phyloP scores from a whole-genome alignment of 257 asterid species.

The Echites panduratus region DNA sequence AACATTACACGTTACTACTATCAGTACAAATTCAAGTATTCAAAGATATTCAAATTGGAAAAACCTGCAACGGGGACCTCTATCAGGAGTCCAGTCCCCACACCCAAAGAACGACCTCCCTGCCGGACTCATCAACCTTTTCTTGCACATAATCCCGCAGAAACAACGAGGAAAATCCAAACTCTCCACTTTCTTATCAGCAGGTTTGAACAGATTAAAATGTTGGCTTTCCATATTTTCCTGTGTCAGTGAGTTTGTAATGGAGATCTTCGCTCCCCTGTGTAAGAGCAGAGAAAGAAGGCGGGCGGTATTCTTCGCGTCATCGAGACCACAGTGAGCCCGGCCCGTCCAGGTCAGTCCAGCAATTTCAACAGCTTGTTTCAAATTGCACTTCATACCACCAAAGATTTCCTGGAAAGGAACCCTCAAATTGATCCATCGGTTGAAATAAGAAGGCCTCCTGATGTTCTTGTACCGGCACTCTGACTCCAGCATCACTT shows the following conservation, averaged over 20 bases:
- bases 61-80: conserved; percentile 83
- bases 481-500: conserved; percentile 92
- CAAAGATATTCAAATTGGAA: too few relatives aligned
- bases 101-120: conserved; percentile 92
- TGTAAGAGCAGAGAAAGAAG: conserved; percentile 59
- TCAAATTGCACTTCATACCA: conserved; percentile 63
- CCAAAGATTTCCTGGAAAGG: conserved; percentile 79
- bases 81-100: conserved; percentile 78
- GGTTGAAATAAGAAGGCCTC: conserved; percentile 85
- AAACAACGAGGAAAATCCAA: conserved; percentile 44
- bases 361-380: conserved; percentile 79
- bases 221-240: conserved; percentile 34
- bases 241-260: conserved; percentile 59
- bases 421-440: conserved; percentile 86
- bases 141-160: conserved; percentile 73
- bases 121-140: conserved; percentile 52
- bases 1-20: too few relatives aligned
- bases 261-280: conserved; percentile 65
- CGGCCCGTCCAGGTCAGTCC: conserved; percentile 65
- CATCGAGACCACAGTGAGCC: conserved; percentile 59
- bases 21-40: too few relatives aligned
- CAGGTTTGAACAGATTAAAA: conserved; percentile 36
- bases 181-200: conserved; percentile 32
- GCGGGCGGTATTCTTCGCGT: conserved; percentile 56
- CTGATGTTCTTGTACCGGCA: conserved; percentile 70